Evolutionary conservation across 2,329 filamentous ascomycete genomes (phyloP).

Genomic region (Talaromyces sp.): DNA sequence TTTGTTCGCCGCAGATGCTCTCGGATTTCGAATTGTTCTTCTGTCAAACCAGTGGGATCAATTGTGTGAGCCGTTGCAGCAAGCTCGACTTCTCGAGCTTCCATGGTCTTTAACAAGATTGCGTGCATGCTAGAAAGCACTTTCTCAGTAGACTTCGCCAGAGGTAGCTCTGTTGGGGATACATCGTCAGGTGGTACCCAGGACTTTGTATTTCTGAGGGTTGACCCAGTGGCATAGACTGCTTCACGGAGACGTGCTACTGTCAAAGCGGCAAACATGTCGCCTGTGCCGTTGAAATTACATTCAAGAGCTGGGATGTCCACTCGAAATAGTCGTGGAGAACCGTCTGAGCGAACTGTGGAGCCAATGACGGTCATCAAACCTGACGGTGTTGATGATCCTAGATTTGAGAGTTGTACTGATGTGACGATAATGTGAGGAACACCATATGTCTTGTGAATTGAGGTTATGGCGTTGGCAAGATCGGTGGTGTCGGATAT

Average conservation of each 20-base stretch:
- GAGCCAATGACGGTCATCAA: constrained; percentile 74
- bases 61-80: constrained; percentile 26
- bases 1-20: constrained; percentile 69
- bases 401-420: constrained; percentile 61
- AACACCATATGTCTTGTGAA: constrained; percentile 72
- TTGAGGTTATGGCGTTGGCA: constrained; percentile 66
- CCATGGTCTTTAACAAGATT: constrained; percentile 66
- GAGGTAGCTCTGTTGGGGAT: constrained; percentile 65
- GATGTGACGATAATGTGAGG: constrained; percentile 94
- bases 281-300: constrained; percentile 94
- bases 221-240: constrained; percentile 45
- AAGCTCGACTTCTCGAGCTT: constrained; percentile 65
- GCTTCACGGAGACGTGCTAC: constrained; percentile 85
- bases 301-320: constrained; percentile 82
- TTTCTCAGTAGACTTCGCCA: constrained; percentile 79
- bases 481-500: constrained; percentile 74
- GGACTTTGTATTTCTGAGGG: constrained; percentile 54
- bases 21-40: constrained; percentile 51
- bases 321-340: constrained; percentile 81
- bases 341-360: constrained; percentile 59
- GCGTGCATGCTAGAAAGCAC: constrained; percentile 91
- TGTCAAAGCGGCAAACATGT: constrained; percentile 95
- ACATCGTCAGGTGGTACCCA: constrained; percentile 80
- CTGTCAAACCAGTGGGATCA: constrained; percentile 19
- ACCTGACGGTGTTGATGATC: constrained; percentile 32